Evolutionary conservation across 2,329 filamentous ascomycete genomes (phyloP).

Genomic region (Fusarium sp.): DNA sequence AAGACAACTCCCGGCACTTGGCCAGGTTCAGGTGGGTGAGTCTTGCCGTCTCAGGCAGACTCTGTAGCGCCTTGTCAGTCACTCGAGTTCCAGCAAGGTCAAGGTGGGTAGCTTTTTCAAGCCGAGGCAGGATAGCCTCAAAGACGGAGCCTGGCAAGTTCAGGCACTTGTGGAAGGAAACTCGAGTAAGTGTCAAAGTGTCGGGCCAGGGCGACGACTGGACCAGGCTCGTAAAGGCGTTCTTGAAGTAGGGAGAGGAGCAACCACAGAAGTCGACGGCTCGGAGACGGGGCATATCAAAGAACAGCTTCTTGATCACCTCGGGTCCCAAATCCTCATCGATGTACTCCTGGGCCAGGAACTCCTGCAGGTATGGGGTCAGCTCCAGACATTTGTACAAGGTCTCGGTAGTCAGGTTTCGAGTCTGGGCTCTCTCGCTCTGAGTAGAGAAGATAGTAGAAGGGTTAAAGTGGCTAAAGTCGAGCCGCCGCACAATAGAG

Average conservation of each 20-base stretch:
- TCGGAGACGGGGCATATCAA: conserved; percentile 67
- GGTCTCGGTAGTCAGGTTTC: conserved; percentile 77
- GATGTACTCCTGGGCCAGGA: conserved; percentile 80
- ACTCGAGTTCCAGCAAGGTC: conserved; percentile 81
- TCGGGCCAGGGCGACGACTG: conserved; percentile 60
- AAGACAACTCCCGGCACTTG: conserved; percentile 74
- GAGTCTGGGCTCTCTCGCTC: conserved; percentile 75
- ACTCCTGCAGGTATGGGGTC: conserved; percentile 77
- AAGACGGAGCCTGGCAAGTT: conserved; percentile 72
- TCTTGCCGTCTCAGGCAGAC: conserved; percentile 73
- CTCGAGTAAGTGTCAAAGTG: conserved; percentile 66
- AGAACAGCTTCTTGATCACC: conserved; percentile 75
- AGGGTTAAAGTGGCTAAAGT: conserved; percentile 87
- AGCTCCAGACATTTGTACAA: conserved; percentile 74
- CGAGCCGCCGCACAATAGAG: conserved; percentile 77
- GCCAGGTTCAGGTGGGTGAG: conserved; percentile 81
- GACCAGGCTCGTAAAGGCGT: conserved; percentile 67
- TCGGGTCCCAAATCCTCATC: conserved; percentile 75
- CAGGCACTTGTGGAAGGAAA: conserved; percentile 81
- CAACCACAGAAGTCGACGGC: conserved; percentile 81
- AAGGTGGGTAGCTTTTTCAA: conserved; percentile 74
- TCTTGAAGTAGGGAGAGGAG: conserved; percentile 71
- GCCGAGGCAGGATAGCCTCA: conserved; percentile 73
- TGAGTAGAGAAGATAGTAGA: conserved; percentile 77
- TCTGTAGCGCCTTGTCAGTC: conserved; percentile 72